These are phyloP conservation scores for Talaromyces verruculosus DNA, from an alignment of 2,329 filamentous ascomycete species.

Conservation along the genomic window DNA sequence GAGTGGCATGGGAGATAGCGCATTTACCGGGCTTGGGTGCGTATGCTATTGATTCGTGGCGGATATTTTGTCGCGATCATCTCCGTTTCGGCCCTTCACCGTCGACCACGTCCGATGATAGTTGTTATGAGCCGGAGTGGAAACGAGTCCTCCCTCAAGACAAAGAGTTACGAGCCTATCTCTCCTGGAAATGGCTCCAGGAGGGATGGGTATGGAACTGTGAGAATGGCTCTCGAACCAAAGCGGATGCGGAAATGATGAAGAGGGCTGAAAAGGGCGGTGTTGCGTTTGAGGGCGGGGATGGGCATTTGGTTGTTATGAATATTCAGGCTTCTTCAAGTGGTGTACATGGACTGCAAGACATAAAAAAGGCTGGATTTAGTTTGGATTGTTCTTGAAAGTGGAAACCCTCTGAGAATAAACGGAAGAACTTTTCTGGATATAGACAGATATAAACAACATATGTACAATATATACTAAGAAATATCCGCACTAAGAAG, in stretches of 20 bases:
- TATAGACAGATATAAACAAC: not conserved
- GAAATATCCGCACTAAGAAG: slow-evolving; percentile 19
- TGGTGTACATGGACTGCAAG: not conserved
- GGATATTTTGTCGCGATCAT: slow-evolving; percentile 85
- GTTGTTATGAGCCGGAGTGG: slow-evolving; percentile 78
- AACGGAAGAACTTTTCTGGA: not conserved
- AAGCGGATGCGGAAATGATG: slow-evolving; percentile 42
- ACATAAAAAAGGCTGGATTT: slow-evolving; percentile 17
- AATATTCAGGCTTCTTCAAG: slow-evolving; percentile 12
- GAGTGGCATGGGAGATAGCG: slow-evolving; percentile 75
- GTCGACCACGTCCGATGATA: slow-evolving; percentile 48
- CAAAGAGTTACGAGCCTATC: slow-evolving; percentile 83
- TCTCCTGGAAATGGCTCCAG: slow-evolving; percentile 89
- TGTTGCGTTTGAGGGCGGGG: slow-evolving; percentile 41
- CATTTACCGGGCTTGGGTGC: slow-evolving; percentile 74
- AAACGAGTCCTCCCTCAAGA: slow-evolving; percentile 79
- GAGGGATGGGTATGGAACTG: slow-evolving; percentile 83
- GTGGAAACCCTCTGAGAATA: not conserved
- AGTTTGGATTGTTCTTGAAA: slow-evolving; percentile 13
- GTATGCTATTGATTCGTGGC: slow-evolving; percentile 87
- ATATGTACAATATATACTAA: slow-evolving; percentile 10
- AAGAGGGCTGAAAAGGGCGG: slow-evolving; percentile 42
- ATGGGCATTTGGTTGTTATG: slow-evolving; percentile 42
- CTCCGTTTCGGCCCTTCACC: slow-evolving; percentile 55
- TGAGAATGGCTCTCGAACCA: slow-evolving; percentile 57